Conservation (phyloP, 2,329 filamentous ascomycete genomes). For the Fusarium setosum region DNA sequence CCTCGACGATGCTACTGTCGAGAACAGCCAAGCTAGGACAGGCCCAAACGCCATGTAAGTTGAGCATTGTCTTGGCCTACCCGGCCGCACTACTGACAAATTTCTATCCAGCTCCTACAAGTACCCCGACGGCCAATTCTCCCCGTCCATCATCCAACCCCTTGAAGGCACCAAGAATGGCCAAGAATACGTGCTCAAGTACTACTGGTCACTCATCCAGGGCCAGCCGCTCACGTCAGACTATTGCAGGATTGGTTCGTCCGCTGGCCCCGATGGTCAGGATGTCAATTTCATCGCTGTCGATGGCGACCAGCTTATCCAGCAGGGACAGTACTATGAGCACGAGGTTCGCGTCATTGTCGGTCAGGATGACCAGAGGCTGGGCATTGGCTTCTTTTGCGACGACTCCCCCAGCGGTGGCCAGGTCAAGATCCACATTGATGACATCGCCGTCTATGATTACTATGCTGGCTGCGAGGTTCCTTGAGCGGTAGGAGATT, state of each 20-base stretch:
- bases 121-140: not conserved
- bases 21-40: not conserved
- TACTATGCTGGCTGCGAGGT: not conserved
- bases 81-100: too few species aligned
- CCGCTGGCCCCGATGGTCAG: not conserved
- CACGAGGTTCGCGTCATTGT: not conserved
- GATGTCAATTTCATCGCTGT: not conserved
- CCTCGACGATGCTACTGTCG: not conserved
- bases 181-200: not conserved
- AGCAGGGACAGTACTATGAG: not conserved
- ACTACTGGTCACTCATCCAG: not conserved
- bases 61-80: too few species aligned
- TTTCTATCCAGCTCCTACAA: not conserved
- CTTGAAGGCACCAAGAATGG: not conserved
- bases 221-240: not conserved
- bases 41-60: not conserved
- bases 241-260: conserved; percentile 32
- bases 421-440: not conserved
- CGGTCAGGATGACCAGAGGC: not conserved
- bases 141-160: not conserved
- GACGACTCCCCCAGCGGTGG: not conserved
- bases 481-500: not conserved
- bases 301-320: rapidly evolving
- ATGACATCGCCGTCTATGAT: conserved; percentile 1
- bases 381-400: conserved; percentile 1